Evolutionary conservation across 2,329 filamentous ascomycete genomes (phyloP), one percentile per base, ranked within the genome.

Genomic region (Ampelomyces quisqualis): DNA sequence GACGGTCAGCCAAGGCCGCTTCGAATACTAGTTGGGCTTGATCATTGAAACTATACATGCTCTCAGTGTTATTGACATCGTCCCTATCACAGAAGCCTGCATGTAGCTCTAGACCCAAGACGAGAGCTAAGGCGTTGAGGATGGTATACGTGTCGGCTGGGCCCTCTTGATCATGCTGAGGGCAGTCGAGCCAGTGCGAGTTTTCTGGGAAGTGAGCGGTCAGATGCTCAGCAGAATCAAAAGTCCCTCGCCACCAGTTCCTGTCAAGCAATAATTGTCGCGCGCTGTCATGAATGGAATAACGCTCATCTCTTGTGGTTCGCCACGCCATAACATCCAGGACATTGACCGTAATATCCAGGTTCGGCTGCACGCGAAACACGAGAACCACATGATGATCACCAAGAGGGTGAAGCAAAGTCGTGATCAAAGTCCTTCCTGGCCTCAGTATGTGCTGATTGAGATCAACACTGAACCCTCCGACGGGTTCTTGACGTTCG

Each of bases 91-190:
- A 4, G 18, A 52, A 56, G 5, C 21, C 15, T 4, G 40, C 19
- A 7, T 52, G 43, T 1, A 36, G 28, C 13, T 33, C 31, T 5
- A 57, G 36, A 2, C 49, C 53, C 48, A 60, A 37, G 3, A 48
- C 53, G 7, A 57, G 21, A 7, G 48, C 36, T 53, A 53, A 60
- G 2, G 45, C 55, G 19, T 47, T 56, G 18, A 56, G n/a, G 5
- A 57, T 35, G 1, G 38, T 38, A 13, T 35, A 49, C 8, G 27
- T 26, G 11, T 30, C 33, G 15, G 38, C 42, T 9, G 27, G 32
- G 7, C 34, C 31, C 1, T 15, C 10, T 7, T 31, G 31, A 8
- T 26, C 23, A 19, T 27, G 8, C 15, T 44, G 46, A 10, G 47
- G 33, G 19, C 35, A 45, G 7, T 29, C 33, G 5, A 43, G 21